These are phyloP conservation scores for Beauveria sp. DNA, from an alignment of 2,329 filamentous ascomycete species.

Conservation along the genomic window DNA sequence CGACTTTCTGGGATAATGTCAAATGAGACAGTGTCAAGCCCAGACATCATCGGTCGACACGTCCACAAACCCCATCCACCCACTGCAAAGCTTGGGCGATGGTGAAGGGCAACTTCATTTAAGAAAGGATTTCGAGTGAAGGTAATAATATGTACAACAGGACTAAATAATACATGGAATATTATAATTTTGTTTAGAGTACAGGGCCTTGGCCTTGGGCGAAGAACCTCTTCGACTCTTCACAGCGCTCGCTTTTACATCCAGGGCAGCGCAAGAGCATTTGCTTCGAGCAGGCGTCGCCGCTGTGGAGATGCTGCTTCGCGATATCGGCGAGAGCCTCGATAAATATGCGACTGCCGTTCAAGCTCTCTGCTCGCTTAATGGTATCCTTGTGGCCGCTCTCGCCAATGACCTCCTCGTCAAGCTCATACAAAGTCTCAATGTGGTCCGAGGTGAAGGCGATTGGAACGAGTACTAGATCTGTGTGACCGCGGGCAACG, in stretches of 20 bases:
- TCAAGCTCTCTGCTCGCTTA: constrained; percentile 85
- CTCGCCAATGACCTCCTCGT: constrained; percentile 90
- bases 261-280: constrained; percentile 89
- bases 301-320: constrained; percentile 66
- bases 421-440: constrained; percentile 90
- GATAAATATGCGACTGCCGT: constrained; percentile 87
- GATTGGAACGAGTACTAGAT: constrained; percentile 86
- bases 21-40: no score
- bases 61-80: no score
- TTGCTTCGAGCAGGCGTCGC: constrained; percentile 64
- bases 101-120: not conserved
- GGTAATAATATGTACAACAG: not conserved
- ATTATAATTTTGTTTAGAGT: not conserved
- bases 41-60: no score
- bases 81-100: not conserved
- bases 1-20: no score
- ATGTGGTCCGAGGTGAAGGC: constrained; percentile 99
- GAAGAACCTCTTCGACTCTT: constrained; percentile 67
- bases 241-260: constrained; percentile 82
- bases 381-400: constrained; percentile 69
- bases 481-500: constrained; percentile 82
- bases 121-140: not conserved
- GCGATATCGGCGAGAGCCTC: constrained; percentile 82
- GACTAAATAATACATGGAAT: not conserved
- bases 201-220: constrained; percentile 21